These are phyloP conservation scores for Claviceps quebecensis DNA, from an alignment of 2,329 filamentous ascomycete genomes.

Conservation along the genomic window DNA sequence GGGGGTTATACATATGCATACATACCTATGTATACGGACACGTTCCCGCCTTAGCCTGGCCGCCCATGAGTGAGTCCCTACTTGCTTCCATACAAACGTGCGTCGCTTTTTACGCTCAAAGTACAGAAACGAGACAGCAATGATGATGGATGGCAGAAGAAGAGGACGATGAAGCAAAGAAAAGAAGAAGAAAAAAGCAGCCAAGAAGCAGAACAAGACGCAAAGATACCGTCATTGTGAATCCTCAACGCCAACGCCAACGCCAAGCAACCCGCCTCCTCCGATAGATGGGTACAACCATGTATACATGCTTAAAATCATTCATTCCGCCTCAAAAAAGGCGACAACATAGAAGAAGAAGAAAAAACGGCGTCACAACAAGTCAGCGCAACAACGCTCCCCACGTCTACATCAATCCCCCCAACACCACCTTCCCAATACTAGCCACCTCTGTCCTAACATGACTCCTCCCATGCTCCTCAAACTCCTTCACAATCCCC, in stretches of 20 bases:
- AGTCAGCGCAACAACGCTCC: background rate
- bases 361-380: background rate
- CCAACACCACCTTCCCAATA: slow-evolving; percentile 77
- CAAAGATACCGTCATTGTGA: background rate
- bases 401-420: slow-evolving; percentile 58
- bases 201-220: background rate
- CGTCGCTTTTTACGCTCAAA: background rate
- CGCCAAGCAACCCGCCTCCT: background rate
- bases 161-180: no score
- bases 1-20: no score
- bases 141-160: background rate
- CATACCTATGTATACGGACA: no score
- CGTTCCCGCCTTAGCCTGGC: no score
- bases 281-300: background rate
- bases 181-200: background rate
- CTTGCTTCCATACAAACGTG: no score
- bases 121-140: background rate
- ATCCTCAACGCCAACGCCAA: background rate
- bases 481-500: slow-evolving; percentile 81
- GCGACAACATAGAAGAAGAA: background rate
- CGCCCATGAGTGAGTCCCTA: no score
- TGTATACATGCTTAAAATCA: background rate
- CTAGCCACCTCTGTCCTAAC: slow-evolving; percentile 72
- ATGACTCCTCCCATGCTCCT: slow-evolving; percentile 65
- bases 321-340: background rate